Evolutionary conservation across 1,284 basidiomycete genomes (phyloP), one percentile per base, ranked within the genome.

Genomic region (Thecaphora frezii): DNA sequence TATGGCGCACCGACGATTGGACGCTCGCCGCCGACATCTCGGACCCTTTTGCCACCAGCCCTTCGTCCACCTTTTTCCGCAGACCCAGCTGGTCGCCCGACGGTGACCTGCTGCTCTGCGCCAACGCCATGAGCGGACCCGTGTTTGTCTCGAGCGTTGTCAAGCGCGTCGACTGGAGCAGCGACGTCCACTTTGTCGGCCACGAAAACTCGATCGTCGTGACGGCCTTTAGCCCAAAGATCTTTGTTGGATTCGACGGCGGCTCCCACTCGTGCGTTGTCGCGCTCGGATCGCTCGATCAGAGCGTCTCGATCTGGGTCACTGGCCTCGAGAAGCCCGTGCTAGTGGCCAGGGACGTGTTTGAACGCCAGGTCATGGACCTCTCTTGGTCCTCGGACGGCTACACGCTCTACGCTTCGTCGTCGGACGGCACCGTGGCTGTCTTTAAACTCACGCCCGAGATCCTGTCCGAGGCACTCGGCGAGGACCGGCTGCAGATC

Each of bases 191-290:
- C 64, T 84, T 99, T 48, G 93, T 98, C 40, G 94, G 94, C 0
- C 94, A 99, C 75, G 91, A 94, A 78, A 96, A 97, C 73, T 94
- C 93, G 0, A 89, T 98, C n/a, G 89, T 96, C 81, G 93, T 96
- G 18, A 65, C 70, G 8, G 70, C 76, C 12, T 77, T 73, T 54
- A 74, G 69, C 22, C 76, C 76, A 16, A 64, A 63, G 12, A 60
- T 74, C 48, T 76, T 77, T 30, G 50, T 48, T n/a, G 52, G 62
- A 37, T 56, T 66, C 42, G 51, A 63, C 22, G 58, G 58, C 22
- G 58, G 64, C 33, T 57, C 58, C 23, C 60, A 66, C 26, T 55
- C 66, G 1, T 66, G 71, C 36, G 62, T 78, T n/a, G 56, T 74
- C 22, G 70, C 68, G 1, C 54, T 77, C 5, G 77, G 73, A 26